Conservation (phyloP, 2,329 filamentous ascomycete species). For the Daldinia sp. region DNA sequence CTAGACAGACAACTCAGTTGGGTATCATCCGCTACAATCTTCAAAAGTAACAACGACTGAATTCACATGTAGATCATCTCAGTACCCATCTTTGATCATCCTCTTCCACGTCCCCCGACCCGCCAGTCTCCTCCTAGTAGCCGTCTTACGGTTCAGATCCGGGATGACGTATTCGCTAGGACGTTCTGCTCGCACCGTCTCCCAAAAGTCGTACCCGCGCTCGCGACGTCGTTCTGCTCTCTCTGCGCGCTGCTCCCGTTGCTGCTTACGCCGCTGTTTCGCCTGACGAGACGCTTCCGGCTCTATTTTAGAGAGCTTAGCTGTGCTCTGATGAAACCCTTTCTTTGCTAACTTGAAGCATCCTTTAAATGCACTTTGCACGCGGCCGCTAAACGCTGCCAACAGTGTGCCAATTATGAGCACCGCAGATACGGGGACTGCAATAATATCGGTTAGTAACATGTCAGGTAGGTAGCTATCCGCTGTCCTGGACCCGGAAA, state of each 20-base stretch:
- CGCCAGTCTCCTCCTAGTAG: slow-evolving; percentile 32
- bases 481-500: slow-evolving; percentile 40
- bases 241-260: slow-evolving; percentile 43
- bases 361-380: slow-evolving; percentile 51
- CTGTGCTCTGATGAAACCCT: slow-evolving; percentile 27
- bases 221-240: slow-evolving; percentile 47
- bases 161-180: slow-evolving; percentile 54
- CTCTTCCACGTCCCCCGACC: slow-evolving; percentile 43
- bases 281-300: slow-evolving; percentile 46
- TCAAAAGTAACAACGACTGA: slow-evolving; percentile 2
- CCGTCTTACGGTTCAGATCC: slow-evolving; percentile 51
- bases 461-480: too few relatives aligned
- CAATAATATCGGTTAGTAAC: slow-evolving; percentile 12
- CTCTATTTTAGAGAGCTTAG: slow-evolving; percentile 45
- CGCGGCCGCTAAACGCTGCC: slow-evolving; percentile 66
- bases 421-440: slow-evolving; percentile 60
- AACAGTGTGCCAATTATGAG: slow-evolving; percentile 65
- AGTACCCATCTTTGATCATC: slow-evolving; percentile 20
- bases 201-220: slow-evolving; percentile 58
- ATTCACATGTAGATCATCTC: not conserved
- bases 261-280: slow-evolving; percentile 42
- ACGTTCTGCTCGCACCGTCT: slow-evolving; percentile 51
- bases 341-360: slow-evolving; percentile 41
- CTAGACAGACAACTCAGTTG: not conserved
- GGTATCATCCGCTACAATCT: slow-evolving; percentile 25